Evolutionary conservation across 306 rosid genomes (phyloP).

Genomic region (Lithocarpus polystachyus): DNA sequence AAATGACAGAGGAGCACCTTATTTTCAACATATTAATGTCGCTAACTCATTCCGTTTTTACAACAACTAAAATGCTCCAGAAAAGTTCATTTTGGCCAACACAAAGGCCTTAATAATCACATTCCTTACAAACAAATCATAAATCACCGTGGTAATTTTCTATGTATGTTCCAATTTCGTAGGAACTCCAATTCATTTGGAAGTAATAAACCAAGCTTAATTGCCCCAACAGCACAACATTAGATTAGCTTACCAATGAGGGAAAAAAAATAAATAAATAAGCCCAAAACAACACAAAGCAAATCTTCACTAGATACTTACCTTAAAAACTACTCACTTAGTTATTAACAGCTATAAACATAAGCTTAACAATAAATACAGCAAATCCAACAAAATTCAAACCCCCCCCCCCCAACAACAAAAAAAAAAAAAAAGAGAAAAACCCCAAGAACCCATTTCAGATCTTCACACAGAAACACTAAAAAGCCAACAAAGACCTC

Average conservation of each 20-base stretch:
- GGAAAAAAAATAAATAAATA: background rate
- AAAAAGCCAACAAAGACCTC: background rate
- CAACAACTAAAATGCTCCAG: background rate
- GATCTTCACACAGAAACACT: constrained; percentile 19
- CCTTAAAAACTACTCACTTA: background rate
- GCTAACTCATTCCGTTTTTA: constrained; percentile 6
- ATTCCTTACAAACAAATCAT: background rate
- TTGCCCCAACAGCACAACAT: background rate
- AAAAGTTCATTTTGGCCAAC: background rate
- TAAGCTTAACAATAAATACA: background rate
- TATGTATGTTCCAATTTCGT: background rate
- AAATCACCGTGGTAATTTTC: background rate
- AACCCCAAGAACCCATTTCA: constrained; percentile 16
- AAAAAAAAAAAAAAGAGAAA: background rate
- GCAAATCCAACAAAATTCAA: constrained; percentile 12
- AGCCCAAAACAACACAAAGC: background rate
- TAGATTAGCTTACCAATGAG: background rate
- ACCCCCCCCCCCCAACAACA: background rate
- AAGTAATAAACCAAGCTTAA: background rate
- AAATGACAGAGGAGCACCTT: background rate
- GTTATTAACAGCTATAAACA: background rate
- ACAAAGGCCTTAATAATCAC: background rate
- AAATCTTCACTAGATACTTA: background rate
- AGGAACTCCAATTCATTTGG: background rate
- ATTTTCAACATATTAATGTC: background rate